Conservation (phyloP, 78 protist species). For the Cyanophora paradoxa region DNA sequence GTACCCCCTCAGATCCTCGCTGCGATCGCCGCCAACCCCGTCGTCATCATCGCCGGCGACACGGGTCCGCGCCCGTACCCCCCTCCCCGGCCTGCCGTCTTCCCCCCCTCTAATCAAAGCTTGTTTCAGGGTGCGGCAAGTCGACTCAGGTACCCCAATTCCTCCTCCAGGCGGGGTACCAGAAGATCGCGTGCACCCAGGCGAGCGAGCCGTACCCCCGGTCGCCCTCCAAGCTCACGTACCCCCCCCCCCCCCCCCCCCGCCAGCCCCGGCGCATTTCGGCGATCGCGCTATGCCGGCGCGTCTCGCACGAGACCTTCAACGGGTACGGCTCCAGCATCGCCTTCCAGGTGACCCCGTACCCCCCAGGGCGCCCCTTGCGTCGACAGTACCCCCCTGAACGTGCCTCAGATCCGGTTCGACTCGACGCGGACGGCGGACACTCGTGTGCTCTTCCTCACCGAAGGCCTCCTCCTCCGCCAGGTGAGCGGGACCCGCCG, state of each 20-base stretch:
- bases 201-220: neutral
- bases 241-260: neutral
- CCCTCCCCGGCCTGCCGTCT: neutral
- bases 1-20: too few relatives aligned
- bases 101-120: neutral
- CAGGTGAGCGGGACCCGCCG: slow-evolving; percentile 17
- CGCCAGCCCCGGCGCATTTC: slow-evolving; percentile 34
- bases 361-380: too few relatives aligned
- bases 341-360: neutral
- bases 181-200: slow-evolving; percentile 15
- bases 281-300: slow-evolving; percentile 13
- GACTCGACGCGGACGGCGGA: slow-evolving; percentile 10
- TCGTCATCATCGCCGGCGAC: slow-evolving; percentile 28
- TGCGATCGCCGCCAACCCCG: neutral
- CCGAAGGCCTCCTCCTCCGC: slow-evolving; percentile 29
- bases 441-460: slow-evolving; percentile 22
- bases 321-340: slow-evolving; percentile 7
- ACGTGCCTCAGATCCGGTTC: slow-evolving; percentile 30
- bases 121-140: slow-evolving; percentile 18
- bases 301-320: slow-evolving; percentile 22
- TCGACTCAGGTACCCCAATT: slow-evolving; percentile 33
- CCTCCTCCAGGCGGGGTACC: slow-evolving; percentile 19
- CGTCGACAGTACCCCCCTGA: too few relatives aligned
- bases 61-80: slow-evolving; percentile 5
- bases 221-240: neutral